These are phyloP conservation scores for Pythium monospermum DNA, from an alignment of 352 stramenopile species.

Conservation along the genomic window DNA sequence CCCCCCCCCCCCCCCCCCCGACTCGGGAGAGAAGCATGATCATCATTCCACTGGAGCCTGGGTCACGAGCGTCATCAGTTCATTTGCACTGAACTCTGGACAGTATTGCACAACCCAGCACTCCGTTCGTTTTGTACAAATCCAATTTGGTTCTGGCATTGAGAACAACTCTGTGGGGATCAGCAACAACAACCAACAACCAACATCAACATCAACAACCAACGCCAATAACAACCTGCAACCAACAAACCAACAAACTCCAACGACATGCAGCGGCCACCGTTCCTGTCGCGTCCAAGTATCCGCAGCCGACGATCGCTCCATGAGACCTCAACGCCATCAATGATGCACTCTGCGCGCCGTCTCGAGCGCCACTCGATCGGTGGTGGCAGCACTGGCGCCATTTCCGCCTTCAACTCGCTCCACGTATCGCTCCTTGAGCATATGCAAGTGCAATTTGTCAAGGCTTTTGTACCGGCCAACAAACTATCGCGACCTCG, in stretches of 20 bases:
- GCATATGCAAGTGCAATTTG: slow-evolving; percentile 71
- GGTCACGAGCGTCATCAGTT: too few species aligned
- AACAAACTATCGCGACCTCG: slow-evolving; percentile 61
- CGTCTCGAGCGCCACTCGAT: slow-evolving; percentile 51
- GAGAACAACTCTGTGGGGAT: too few species aligned
- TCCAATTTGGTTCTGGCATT: too few species aligned
- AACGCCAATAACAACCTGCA: not conserved
- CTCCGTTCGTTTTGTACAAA: not conserved
- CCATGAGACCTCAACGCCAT: not conserved
- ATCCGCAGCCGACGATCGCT: slow-evolving; percentile 19
- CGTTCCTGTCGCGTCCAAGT: slow-evolving; percentile 1
- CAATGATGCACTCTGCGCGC: slow-evolving; percentile 15
- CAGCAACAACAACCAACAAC: not conserved
- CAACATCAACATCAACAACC: not conserved
- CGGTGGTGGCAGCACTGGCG: not conserved
- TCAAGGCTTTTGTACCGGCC: slow-evolving; percentile 72
- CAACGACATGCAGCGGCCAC: slow-evolving; percentile 2
- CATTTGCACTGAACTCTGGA: too few species aligned
- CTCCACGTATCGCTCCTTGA: slow-evolving; percentile 69
- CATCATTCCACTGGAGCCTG: too few species aligned
- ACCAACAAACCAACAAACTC: not conserved
- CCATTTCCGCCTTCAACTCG: slow-evolving; percentile 22
- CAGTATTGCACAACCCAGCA: too few species aligned
- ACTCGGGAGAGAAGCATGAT: too few species aligned
- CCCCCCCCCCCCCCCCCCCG: too few species aligned